A percentile compares a stretch with the other conserved stretches of the same genome.
These are phyloP conservation scores for Ogataea parapolymorpha DNA, from an alignment of 805 yeast species.

Conservation along the genomic window DNA sequence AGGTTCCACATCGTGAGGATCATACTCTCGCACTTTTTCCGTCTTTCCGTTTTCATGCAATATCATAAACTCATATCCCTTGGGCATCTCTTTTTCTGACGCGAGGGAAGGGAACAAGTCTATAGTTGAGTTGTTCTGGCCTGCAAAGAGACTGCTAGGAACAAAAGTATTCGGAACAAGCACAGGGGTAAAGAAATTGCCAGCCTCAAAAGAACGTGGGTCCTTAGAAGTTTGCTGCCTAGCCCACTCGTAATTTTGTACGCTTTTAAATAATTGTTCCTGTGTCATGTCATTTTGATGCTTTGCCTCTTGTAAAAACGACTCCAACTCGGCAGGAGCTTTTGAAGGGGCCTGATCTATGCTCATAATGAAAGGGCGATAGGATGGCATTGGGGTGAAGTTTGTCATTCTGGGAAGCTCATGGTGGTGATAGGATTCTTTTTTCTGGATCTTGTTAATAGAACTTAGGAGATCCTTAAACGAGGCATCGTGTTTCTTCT, in stretches of 20 bases:
- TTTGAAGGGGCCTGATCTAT: not conserved
- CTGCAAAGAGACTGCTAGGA: slow-evolving; percentile 16
- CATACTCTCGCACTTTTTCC: slow-evolving; percentile 9
- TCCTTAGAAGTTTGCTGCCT: slow-evolving; percentile 30
- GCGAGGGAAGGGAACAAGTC: slow-evolving; percentile 21
- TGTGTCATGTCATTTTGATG: slow-evolving; percentile 36
- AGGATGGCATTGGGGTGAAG: slow-evolving; percentile 23
- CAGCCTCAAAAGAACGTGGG: slow-evolving; percentile 39
- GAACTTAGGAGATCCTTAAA: slow-evolving; percentile 25
- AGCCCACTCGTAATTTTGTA: slow-evolving; percentile 53
- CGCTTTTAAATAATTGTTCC: slow-evolving; percentile 44
- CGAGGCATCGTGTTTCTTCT: slow-evolving; percentile 3
- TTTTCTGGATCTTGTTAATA: slow-evolving; percentile 22
- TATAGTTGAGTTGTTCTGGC: not conserved
- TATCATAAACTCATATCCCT: slow-evolving; percentile 18
- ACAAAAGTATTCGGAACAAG: slow-evolving; percentile 32
- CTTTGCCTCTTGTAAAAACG: slow-evolving; percentile 43
- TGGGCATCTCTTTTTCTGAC: not conserved
- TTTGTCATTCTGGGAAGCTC: slow-evolving; percentile 26
- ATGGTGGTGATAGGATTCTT: slow-evolving; percentile 3
- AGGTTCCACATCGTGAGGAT: slow-evolving; percentile 1
- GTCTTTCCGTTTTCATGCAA: slow-evolving; percentile 34
- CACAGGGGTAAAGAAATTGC: slow-evolving; percentile 47
- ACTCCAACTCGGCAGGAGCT: slow-evolving; percentile 32
- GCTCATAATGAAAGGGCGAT: not conserved